Conservation (phyloP, 2,329 filamentous ascomycete species). For the Exserohilum turcica region DNA sequence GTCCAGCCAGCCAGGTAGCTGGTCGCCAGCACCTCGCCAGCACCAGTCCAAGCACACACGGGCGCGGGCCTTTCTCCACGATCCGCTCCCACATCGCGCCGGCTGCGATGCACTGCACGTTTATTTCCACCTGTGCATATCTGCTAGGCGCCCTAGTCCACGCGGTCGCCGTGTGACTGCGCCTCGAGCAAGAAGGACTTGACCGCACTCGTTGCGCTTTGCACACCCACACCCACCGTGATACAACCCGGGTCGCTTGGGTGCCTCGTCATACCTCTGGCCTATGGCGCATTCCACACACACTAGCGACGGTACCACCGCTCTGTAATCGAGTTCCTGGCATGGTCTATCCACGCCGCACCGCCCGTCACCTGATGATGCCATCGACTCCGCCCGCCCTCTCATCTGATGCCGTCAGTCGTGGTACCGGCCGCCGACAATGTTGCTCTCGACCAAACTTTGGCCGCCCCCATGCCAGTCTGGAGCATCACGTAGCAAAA, state of each 20-base stretch:
- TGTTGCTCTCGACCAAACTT: constrained; percentile 18
- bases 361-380: constrained; percentile 22
- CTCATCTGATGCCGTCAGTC: constrained; percentile 35
- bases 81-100: constrained; percentile 48
- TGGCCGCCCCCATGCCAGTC: constrained; percentile 31
- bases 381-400: constrained; percentile 15
- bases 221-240: constrained; percentile 24
- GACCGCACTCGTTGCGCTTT: constrained; percentile 8
- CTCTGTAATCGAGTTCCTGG: constrained; percentile 24
- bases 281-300: constrained; percentile 17
- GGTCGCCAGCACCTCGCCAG: constrained; percentile 20
- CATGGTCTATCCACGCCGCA: constrained; percentile 13
- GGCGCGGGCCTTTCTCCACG: constrained; percentile 42
- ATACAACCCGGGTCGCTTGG: constrained; percentile 37
- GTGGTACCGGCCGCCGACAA: constrained; percentile 34
- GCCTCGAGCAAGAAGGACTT: constrained; percentile 15
- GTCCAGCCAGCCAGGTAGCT: constrained; percentile 42
- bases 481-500: constrained; percentile 14
- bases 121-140: constrained; percentile 49
- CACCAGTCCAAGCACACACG: constrained; percentile 23
- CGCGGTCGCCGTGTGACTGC: constrained; percentile 42
- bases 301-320: constrained; percentile 22
- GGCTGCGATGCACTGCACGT: constrained; percentile 50
- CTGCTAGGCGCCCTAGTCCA: constrained; percentile 39
- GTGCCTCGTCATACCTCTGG: constrained; percentile 25